Percentiles rank a stretch among this genome's conserved stretches.
phyloP scores from a whole-genome alignment of 305 asterid species.

The Solanum hybrid region DNA sequence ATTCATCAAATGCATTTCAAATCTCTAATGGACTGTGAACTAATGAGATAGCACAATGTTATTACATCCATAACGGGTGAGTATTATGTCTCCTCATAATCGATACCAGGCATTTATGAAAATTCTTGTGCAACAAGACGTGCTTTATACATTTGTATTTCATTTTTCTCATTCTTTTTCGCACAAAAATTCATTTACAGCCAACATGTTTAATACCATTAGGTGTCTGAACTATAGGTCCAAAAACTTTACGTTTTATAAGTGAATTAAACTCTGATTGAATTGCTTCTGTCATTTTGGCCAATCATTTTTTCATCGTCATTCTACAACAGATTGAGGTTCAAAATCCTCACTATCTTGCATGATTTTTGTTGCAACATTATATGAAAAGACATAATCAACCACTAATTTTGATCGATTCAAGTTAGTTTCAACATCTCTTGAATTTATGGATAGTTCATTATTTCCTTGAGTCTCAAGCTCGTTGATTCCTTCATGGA shows the following conservation, averaged over 20 bases:
- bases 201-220: background rate
- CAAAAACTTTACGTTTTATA: background rate
- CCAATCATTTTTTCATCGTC: background rate
- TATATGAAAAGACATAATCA: background rate
- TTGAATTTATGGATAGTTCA: no score
- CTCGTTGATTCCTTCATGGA: no score
- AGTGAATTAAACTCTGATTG: background rate
- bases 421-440: background rate
- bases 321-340: background rate
- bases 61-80: no score
- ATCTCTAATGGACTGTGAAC: no score
- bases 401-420: background rate
- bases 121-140: no score
- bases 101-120: no score
- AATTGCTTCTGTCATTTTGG: background rate
- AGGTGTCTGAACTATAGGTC: background rate
- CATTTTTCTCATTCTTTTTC: background rate
- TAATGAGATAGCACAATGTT: no score
- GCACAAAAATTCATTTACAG: background rate
- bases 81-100: no score
- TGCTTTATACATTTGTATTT: no score
- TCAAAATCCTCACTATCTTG: background rate
- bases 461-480: no score
- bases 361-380: background rate
- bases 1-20: no score